Percentiles rank a stretch among this genome's conserved stretches.
These are phyloP conservation scores for Phlegmacium glaucopus DNA, from an alignment of 768 basidiomycete species.

Conservation along the genomic window DNA sequence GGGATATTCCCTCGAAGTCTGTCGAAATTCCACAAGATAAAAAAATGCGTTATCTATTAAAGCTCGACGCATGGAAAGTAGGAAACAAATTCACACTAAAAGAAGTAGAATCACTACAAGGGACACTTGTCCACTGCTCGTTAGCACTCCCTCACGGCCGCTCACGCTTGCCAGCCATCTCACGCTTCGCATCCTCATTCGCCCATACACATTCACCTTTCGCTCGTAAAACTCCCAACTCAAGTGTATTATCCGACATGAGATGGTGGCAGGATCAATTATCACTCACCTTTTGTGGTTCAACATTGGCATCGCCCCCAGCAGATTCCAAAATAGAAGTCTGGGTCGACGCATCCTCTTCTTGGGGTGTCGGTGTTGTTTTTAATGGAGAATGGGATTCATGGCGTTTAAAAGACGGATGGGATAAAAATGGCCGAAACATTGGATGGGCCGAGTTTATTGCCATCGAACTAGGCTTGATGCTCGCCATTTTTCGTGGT, in stretches of 20 bases:
- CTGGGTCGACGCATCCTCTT: slow-evolving; percentile 35
- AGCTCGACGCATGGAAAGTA: slow-evolving; percentile 17
- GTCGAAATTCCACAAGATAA: slow-evolving; percentile 30
- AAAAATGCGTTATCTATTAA: slow-evolving; percentile 22
- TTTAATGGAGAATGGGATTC: slow-evolving; percentile 28
- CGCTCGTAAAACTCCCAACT: slow-evolving; percentile 9
- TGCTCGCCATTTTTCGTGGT: too few relatives aligned
- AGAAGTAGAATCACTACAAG: slow-evolving; percentile 24
- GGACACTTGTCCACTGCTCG: slow-evolving; percentile 34
- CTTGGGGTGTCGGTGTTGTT: slow-evolving; percentile 33
- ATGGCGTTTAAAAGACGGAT: slow-evolving; percentile 24
- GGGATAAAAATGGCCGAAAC: slow-evolving; percentile 24
- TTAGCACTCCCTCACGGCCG: slow-evolving; percentile 28
- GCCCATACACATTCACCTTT: slow-evolving; percentile 6
- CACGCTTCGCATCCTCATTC: slow-evolving; percentile 24
- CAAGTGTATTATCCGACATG: slow-evolving; percentile 16
- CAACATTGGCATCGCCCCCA: slow-evolving; percentile 10
- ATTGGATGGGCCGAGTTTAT: slow-evolving; percentile 44
- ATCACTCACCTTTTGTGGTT: slow-evolving; percentile 6
- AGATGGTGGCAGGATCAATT: slow-evolving; percentile 24
- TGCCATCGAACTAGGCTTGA: too few relatives aligned
- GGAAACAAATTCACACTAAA: slow-evolving; percentile 8
- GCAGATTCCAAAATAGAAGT: slow-evolving; percentile 8
- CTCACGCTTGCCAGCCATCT: slow-evolving; percentile 26
- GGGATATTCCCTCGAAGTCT: slow-evolving; percentile 25